Conservation (phyloP, 257 asterid genomes). For the Rubia yunnanensis region DNA sequence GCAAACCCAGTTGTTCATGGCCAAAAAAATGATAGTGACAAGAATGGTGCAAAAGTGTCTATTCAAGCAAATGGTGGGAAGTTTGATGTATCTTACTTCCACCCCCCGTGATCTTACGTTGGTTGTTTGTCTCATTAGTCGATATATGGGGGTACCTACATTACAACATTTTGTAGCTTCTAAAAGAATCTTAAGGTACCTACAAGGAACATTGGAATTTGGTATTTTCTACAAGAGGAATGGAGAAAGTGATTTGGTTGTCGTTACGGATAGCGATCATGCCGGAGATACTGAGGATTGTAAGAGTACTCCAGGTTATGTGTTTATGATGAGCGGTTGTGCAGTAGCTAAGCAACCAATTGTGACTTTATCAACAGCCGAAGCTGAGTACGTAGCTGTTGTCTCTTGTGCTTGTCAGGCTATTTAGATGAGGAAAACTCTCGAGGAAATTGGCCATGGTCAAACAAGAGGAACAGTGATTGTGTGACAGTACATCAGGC, state of each 20-base stretch:
- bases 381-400: not conserved
- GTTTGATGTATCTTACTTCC: constrained; percentile 1
- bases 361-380: too few relatives aligned
- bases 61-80: not conserved
- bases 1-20: not conserved
- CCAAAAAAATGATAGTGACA: not conserved
- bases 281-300: not conserved
- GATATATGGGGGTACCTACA: not conserved
- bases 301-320: not conserved
- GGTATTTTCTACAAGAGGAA: not conserved
- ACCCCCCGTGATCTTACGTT: not conserved
- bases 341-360: not conserved
- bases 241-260: not conserved
- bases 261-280: not conserved
- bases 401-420: not conserved
- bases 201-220: not conserved
- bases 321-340: not conserved
- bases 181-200: not conserved
- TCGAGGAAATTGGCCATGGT: not conserved
- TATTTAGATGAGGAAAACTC: not conserved
- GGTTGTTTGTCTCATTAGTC: not conserved
- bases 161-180: not conserved
- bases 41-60: not conserved
- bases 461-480: not conserved
- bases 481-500: not conserved